These are phyloP conservation scores for Butyriboletus loyo DNA, from an alignment of 768 basidiomycete species.

Conservation along the genomic window DNA sequence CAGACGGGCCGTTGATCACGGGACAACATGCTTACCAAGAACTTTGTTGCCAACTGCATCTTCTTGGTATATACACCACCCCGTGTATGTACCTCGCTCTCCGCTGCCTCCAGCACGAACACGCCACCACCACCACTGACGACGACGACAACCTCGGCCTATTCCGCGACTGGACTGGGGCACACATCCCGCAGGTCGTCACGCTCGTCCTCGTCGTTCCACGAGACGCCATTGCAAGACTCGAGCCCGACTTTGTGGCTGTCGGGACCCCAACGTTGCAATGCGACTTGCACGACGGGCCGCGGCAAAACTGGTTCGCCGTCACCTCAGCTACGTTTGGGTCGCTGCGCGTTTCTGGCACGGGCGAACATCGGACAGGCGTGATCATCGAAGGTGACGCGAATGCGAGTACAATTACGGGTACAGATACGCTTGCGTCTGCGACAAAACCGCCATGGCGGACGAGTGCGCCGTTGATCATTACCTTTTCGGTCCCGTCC, in stretches of 20 bases:
- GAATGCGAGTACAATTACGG: background rate
- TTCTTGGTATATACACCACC: slow-evolving; percentile 36
- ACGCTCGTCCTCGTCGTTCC: slow-evolving; percentile 35
- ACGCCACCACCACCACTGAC: rapidly evolving
- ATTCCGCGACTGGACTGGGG: slow-evolving; percentile 29
- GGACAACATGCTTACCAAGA: slow-evolving; percentile 41
- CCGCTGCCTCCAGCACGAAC: background rate
- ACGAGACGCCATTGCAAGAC: slow-evolving; percentile 14
- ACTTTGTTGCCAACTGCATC: slow-evolving; percentile 41
- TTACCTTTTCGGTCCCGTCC: slow-evolving; percentile 19
- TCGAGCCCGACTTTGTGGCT: slow-evolving; percentile 2
- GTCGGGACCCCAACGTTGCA: slow-evolving; percentile 17
- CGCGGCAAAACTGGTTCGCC: slow-evolving; percentile 13
- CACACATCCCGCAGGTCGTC: slow-evolving; percentile 27
- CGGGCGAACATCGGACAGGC: slow-evolving; percentile 15
- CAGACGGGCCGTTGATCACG: slow-evolving; percentile 12
- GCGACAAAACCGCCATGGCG: slow-evolving; percentile 12
- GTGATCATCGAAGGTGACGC: slow-evolving; percentile 3
- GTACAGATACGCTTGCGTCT: background rate
- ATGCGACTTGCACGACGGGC: slow-evolving; percentile 15
- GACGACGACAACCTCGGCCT: background rate
- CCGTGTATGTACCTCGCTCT: background rate
- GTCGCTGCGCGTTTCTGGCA: slow-evolving; percentile 14
- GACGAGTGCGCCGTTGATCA: slow-evolving; percentile 14
- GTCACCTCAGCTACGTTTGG: slow-evolving; percentile 23